Evolutionary conservation across 2,329 filamentous ascomycete species (phyloP).

Genomic region (Pestalotiopsis sp.): DNA sequence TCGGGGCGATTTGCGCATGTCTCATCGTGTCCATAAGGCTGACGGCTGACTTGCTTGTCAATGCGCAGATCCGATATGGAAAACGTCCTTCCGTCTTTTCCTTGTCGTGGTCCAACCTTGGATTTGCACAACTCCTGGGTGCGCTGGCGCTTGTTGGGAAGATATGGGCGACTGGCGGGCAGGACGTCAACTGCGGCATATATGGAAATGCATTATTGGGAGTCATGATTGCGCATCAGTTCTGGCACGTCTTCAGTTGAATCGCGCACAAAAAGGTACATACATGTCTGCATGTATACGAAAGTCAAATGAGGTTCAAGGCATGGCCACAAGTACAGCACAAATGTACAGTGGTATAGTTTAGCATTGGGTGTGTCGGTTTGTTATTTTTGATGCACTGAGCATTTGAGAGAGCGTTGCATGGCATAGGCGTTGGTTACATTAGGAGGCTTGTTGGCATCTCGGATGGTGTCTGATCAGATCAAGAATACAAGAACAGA

Average conservation of each 20-base stretch:
- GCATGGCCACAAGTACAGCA: neutral
- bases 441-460: neutral
- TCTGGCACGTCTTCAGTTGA: slow-evolving; percentile 29
- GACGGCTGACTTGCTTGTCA: slow-evolving; percentile 28
- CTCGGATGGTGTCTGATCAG: neutral
- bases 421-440: neutral
- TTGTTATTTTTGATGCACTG: neutral
- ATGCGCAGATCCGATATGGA: slow-evolving; percentile 22
- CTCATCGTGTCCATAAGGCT: slow-evolving; percentile 31
- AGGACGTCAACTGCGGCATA: slow-evolving; percentile 18
- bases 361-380: neutral
- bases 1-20: slow-evolving; percentile 26
- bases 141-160: slow-evolving; percentile 27
- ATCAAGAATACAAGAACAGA: neutral
- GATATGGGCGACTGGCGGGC: slow-evolving; percentile 24
- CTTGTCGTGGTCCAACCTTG: slow-evolving; percentile 28
- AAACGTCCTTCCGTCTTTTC: slow-evolving; percentile 21
- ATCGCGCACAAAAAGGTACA: neutral
- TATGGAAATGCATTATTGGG: slow-evolving; percentile 30
- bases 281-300: neutral
- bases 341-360: neutral
- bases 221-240: slow-evolving; percentile 28
- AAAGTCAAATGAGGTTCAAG: neutral
- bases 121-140: slow-evolving; percentile 23
- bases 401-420: slow-evolving; percentile 2